A percentile compares a stretch with the other conserved stretches of the same genome.
phyloP scores from a whole-genome alignment of 495 filamentous ascomycete genomes.

The Lophium mytilinum region DNA sequence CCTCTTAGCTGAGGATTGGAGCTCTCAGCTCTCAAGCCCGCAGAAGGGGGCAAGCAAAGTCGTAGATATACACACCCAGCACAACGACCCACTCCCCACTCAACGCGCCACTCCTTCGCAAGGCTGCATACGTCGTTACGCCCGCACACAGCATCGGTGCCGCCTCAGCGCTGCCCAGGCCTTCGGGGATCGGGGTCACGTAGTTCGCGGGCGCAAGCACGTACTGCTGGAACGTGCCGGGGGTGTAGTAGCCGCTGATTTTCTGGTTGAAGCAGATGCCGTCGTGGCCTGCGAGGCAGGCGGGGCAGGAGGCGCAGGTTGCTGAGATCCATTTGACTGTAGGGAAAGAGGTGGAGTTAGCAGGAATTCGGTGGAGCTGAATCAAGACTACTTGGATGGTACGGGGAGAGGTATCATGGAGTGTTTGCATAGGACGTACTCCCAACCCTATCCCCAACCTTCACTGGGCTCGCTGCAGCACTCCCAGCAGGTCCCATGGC shows the following conservation, averaged over 20 bases:
- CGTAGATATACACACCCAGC: conserved; percentile 32
- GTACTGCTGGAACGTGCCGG: conserved; percentile 69
- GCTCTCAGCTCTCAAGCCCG: too few relatives aligned
- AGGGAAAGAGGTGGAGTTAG: too few relatives aligned
- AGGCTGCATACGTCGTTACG: conserved; percentile 34
- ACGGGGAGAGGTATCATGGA: too few relatives aligned
- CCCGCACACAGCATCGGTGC: conserved; percentile 49
- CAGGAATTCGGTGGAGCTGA: too few relatives aligned
- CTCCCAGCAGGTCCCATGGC: conserved; percentile 48
- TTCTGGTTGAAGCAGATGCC: conserved; percentile 48
- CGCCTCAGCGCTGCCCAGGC: conserved; percentile 47
- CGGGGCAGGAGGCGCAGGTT: conserved; percentile 40
- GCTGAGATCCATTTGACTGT: conserved; percentile 41
- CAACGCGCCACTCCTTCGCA: conserved; percentile 48
- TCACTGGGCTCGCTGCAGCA: conserved; percentile 36
- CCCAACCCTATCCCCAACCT: conserved; percentile 49
- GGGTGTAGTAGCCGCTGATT: conserved; percentile 42
- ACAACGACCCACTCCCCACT: conserved; percentile 59
- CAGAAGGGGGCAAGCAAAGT: neutral
- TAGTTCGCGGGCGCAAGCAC: conserved; percentile 54
- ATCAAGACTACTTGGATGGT: too few relatives aligned
- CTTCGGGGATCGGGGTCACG: conserved; percentile 62
- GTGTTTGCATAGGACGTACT: neutral
- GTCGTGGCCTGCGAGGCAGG: conserved; percentile 53
- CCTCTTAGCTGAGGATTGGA: too few relatives aligned